phyloP scores from a whole-genome alignment of 2,329 filamentous ascomycete genomes.

The Ophiostoma fasciatum region DNA sequence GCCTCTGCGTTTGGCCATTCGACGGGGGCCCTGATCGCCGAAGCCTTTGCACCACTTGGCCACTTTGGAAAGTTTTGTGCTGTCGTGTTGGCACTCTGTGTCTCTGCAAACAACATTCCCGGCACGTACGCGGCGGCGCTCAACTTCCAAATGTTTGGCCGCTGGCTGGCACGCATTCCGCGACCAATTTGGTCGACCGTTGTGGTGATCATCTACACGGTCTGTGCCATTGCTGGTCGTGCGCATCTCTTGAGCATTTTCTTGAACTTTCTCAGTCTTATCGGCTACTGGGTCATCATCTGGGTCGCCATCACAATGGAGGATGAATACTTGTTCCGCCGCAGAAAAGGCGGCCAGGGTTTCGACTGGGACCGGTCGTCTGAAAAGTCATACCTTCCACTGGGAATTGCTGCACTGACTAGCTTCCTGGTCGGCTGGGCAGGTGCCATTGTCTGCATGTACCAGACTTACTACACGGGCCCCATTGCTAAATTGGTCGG shows the following conservation, averaged over 20 bases:
- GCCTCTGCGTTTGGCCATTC: constrained; percentile 39
- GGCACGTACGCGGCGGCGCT: constrained; percentile 50
- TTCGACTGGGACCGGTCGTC: constrained; percentile 51
- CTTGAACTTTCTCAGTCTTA: constrained; percentile 53
- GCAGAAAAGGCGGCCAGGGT: constrained; percentile 22
- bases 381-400: constrained; percentile 39
- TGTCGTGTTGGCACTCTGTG: constrained; percentile 46
- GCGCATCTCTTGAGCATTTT: constrained; percentile 48
- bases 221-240: constrained; percentile 49
- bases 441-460: constrained; percentile 52
- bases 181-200: constrained; percentile 51
- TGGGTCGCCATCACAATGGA: constrained; percentile 48
- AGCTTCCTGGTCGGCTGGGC: constrained; percentile 52
- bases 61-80: constrained; percentile 53
- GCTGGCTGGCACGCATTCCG: constrained; percentile 41
- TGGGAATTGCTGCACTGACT: constrained; percentile 45
- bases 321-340: constrained; percentile 48
- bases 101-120: constrained; percentile 51
- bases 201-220: constrained; percentile 45
- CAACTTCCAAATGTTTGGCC: constrained; percentile 52
- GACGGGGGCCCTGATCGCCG: constrained; percentile 49
- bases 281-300: constrained; percentile 56
- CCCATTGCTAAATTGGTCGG: constrained; percentile 23
- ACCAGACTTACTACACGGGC: constrained; percentile 54
- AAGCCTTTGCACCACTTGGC: constrained; percentile 42